These are phyloP conservation scores for Aureobasidium pullulans DNA, from an alignment of 2,329 filamentous ascomycete genomes.

Conservation along the genomic window DNA sequence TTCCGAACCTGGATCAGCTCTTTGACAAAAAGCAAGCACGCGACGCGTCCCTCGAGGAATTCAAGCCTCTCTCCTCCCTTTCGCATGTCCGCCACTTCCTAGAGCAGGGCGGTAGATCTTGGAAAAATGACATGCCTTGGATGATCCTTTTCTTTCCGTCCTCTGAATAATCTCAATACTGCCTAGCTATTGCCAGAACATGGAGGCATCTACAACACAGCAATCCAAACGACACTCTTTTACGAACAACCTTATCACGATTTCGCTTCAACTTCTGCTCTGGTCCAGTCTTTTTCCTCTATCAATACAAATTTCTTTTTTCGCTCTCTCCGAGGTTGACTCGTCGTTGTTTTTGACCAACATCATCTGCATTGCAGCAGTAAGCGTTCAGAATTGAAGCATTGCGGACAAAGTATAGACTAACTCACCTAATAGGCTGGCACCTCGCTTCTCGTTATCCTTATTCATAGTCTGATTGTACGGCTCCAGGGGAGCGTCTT, in stretches of 20 bases:
- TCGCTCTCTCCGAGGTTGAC: neutral
- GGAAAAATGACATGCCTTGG: constrained; percentile 3
- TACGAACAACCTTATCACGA: neutral
- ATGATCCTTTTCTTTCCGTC: neutral
- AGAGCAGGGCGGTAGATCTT: neutral
- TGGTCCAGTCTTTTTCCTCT: constrained; percentile 2
- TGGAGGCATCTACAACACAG: neutral
- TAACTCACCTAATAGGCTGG: neutral
- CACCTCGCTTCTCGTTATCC: neutral
- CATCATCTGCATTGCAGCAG: constrained; percentile 3
- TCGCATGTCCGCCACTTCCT: neutral
- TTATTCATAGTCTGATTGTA: neutral
- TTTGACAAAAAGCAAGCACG: constrained; percentile 11
- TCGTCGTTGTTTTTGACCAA: neutral
- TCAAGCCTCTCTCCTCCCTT: constrained; percentile 4
- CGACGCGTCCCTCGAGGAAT: constrained; percentile 8
- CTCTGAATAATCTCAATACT: neutral
- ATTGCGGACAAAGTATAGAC: neutral
- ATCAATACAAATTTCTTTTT: neutral
- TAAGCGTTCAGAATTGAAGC: neutral
- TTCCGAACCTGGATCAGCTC: neutral
- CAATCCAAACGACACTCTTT: constrained; percentile 2
- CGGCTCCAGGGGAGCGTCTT: neutral
- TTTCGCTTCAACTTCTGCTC: constrained; percentile 2
- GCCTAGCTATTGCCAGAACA: neutral